Evolutionary conservation across 345 rosid genomes (phyloP).

Genomic region (Camelina laxa): DNA sequence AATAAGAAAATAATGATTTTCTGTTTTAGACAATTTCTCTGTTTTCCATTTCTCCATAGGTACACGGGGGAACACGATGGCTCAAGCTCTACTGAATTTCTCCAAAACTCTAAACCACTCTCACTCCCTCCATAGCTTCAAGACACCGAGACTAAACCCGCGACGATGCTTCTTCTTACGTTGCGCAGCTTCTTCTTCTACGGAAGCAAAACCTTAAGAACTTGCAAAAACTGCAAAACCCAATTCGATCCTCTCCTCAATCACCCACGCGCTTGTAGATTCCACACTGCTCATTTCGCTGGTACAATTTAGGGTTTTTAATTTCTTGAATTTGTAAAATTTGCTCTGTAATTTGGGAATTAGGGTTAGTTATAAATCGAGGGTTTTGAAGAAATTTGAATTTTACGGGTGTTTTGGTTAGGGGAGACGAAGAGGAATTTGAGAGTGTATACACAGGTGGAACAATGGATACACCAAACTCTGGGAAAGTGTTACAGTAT

Average conservation of each 20-base stretch:
- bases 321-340: background rate
- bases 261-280: conserved; percentile 75
- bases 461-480: conserved; percentile 78
- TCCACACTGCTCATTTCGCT: conserved; percentile 95
- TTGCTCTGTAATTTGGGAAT: background rate
- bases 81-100: conserved; percentile 24
- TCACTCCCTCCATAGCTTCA: background rate
- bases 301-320: conserved; percentile 48
- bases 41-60: conserved; percentile 5
- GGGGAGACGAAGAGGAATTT: conserved; percentile 96
- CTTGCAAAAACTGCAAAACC: conserved; percentile 94
- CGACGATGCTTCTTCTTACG: conserved; percentile 17
- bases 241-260: conserved; percentile 84
- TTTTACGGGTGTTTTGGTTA: conserved; percentile 15
- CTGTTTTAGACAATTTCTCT: background rate
- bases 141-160: conserved; percentile 6
- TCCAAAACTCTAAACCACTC: conserved; percentile 6
- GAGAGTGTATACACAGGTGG: conserved; percentile 87
- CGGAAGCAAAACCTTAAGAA: conserved; percentile 45
- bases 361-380: background rate
- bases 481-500: conserved; percentile 72
- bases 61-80: conserved; percentile 9
- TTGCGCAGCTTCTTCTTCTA: conserved; percentile 26
- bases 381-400: background rate
- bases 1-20: no score